Evolutionary conservation across 2,329 filamentous ascomycete species (phyloP), one percentile per base, ranked within the genome.

Genomic region (Endocalyx cinctus): DNA sequence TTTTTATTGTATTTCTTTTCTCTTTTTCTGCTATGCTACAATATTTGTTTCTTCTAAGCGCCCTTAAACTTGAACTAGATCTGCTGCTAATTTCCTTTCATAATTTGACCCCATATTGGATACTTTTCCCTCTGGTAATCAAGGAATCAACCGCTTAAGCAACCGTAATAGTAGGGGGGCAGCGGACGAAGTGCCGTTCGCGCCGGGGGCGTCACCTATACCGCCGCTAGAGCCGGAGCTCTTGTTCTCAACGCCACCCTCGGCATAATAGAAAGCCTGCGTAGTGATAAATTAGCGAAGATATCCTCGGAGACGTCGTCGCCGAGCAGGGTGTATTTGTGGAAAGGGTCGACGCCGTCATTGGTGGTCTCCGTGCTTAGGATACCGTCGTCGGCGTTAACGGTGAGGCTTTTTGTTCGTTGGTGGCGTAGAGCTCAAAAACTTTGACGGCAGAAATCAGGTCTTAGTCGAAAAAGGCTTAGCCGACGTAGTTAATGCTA

Each of bases 251-350:
- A n/a, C 20, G 20, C 20, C 20, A n/a, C 20, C 20, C 8, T n/a
- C 20, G 20, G 20, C 20, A n/a, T 23, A 23, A n/a, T 23, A 23
- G 20, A 23, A n/a, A n/a, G n/a, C n/a, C n/a, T n/a, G n/a, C n/a
- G n/a, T n/a, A n/a, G n/a, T n/a, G n/a, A n/a, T n/a, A n/a, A n/a
- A n/a, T n/a, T n/a, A n/a, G 63, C 66, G 23, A 70, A 60, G 17
- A 71, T 46, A 13, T 67, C 67, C 39, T 70, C 67, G 10, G 57
- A 46, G 14, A 71, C 50, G 14, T 58, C 53, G 18, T 73, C 64
- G 4, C 72, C 70, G 17, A 77, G 65, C 34, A 71, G 67, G 27
- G 71, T 54, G 42, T 67, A 74, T 51, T 75, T 63, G 15, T 71
- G 60, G 51, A 74, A 62, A 2, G 71, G 72, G 41, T 72, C 67